Conservation (phyloP, 1,284 basidiomycete genomes). For the Sanghuangporus sanghuang region DNA sequence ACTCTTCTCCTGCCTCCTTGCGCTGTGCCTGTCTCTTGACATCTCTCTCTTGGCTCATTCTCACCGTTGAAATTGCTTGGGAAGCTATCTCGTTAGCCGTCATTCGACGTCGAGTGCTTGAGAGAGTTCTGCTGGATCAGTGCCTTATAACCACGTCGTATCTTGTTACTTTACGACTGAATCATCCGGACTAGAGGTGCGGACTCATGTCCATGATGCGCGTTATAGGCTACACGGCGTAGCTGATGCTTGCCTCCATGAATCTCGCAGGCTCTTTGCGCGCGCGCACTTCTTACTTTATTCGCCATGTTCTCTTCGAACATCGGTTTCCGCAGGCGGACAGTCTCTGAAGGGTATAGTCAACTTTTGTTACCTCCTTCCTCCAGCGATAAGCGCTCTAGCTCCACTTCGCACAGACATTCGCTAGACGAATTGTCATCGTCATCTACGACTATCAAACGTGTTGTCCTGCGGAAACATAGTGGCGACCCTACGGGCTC, state of each 20-base stretch:
- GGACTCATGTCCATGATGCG: neutral
- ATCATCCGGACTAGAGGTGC: neutral
- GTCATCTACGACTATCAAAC: neutral
- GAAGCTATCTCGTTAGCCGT: neutral
- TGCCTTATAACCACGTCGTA: neutral
- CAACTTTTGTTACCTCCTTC: neutral
- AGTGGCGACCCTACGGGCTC: neutral
- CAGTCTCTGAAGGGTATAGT: neutral
- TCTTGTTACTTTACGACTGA: neutral
- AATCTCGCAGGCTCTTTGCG: neutral
- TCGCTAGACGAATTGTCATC: conserved; percentile 2
- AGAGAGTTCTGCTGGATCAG: neutral
- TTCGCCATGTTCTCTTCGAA: conserved; percentile 2
- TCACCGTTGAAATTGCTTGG: neutral
- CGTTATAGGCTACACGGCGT: neutral
- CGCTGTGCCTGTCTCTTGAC: neutral
- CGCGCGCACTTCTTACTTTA: no score
- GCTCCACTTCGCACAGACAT: neutral
- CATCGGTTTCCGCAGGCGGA: conserved; percentile 1
- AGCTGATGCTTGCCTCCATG: neutral
- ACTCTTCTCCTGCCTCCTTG: neutral
- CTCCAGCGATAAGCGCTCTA: neutral
- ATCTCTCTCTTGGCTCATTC: neutral
- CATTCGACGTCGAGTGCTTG: neutral
- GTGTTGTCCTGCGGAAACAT: conserved; percentile 6